A percentile compares a stretch with the other conserved stretches of the same genome.
These are phyloP conservation scores for Epichloe bromicola DNA, from an alignment of 2,329 filamentous ascomycete species.

Conservation along the genomic window DNA sequence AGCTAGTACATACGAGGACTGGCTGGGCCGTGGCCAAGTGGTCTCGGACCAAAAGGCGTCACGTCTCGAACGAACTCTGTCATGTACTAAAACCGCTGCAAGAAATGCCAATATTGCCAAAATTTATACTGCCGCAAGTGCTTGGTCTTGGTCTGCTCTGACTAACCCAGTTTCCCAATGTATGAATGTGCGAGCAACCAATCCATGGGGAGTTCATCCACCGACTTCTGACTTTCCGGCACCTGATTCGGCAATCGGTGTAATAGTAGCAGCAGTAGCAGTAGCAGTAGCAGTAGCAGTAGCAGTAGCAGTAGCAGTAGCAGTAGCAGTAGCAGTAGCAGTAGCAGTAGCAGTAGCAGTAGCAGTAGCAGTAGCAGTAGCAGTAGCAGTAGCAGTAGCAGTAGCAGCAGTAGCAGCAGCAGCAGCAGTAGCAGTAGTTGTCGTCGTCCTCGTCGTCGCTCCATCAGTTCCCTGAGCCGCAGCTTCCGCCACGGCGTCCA, in stretches of 20 bases:
- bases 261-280: neutral
- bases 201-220: neutral
- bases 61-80: too few relatives aligned
- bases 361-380: neutral
- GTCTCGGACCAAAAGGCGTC: too few relatives aligned
- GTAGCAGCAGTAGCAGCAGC: too few relatives aligned
- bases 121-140: too few relatives aligned
- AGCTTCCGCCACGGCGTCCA: conserved; percentile 6
- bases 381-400: neutral
- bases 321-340: too few relatives aligned
- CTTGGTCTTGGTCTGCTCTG: too few relatives aligned
- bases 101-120: too few relatives aligned
- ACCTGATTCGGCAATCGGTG: neutral
- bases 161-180: too few relatives aligned
- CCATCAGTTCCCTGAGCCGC: neutral
- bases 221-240: neutral
- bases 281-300: neutral
- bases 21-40: too few relatives aligned
- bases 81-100: too few relatives aligned
- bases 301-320: neutral
- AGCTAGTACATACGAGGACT: too few relatives aligned
- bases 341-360: neutral
- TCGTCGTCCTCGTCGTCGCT: neutral
- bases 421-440: neutral
- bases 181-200: too few relatives aligned